These are phyloP conservation scores for Kalanchoe fedtschenkoi DNA, from an alignment of 164 flowering plant species.

Conservation along the genomic window DNA sequence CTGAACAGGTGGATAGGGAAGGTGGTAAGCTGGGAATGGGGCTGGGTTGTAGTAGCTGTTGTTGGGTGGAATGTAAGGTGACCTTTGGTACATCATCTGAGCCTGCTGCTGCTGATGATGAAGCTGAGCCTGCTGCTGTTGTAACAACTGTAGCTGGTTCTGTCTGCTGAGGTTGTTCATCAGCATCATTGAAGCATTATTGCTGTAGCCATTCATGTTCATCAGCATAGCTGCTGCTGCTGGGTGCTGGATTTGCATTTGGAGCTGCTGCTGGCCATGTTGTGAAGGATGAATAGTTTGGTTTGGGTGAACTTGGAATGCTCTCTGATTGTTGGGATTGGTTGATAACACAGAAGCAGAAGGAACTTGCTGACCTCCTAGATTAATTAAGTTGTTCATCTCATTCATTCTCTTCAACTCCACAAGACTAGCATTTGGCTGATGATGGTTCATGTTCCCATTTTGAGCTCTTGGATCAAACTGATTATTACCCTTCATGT, in stretches of 20 bases:
- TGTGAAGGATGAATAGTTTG: constrained; percentile 21
- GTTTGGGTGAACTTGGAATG: constrained; percentile 20
- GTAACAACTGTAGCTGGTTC: constrained; percentile 16
- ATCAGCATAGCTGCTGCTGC: constrained; percentile 27
- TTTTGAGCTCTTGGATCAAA: constrained; percentile 24
- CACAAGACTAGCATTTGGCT: constrained; percentile 14
- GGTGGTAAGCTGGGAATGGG: constrained; percentile 2
- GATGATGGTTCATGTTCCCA: constrained; percentile 19
- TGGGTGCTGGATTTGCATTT: constrained; percentile 17
- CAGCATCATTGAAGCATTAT: constrained; percentile 26
- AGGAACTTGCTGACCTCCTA: constrained; percentile 29
- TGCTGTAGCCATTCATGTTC: constrained; percentile 30
- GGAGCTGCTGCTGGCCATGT: constrained; percentile 5
- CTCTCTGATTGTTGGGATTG: constrained; percentile 17
- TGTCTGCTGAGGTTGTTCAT: constrained; percentile 31
- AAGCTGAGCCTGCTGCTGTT: constrained; percentile 38
- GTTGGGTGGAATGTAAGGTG: constrained; percentile 37
- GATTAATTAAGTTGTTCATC: constrained; percentile 28
- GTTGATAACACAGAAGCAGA: constrained; percentile 16
- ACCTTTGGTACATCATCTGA: constrained; percentile 66
- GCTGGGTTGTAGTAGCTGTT: constrained; percentile 41
- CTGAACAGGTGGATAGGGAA: constrained; percentile 12
- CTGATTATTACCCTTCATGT: constrained; percentile 17
- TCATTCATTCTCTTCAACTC: constrained; percentile 25
- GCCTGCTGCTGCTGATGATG: constrained; percentile 27